Evolutionary conservation across 2,329 filamentous ascomycete species (phyloP), one percentile per base, ranked within the genome.

Genomic region (Cytospora leucostoma): DNA sequence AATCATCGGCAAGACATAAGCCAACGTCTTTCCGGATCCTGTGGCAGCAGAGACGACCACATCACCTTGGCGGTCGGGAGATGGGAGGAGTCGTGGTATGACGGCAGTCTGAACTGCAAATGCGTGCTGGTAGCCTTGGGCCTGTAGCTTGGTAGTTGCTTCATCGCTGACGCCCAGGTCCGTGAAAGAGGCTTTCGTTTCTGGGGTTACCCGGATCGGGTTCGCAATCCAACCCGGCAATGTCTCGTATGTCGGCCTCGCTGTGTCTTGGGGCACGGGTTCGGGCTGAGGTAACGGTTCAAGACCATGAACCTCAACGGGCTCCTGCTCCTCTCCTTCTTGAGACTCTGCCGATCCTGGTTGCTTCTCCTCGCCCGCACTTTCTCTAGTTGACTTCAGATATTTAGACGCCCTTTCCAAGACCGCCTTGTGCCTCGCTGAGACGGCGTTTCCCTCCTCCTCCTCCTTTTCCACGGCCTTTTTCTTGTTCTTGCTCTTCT

Each of bases 1-100:
- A 4, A 96, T 84, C 64, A 99, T 87, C 0, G 95, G 95, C 3
- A 99, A 79, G 0, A 94, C 86, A 71, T 99, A 99, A 0, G 94
- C 90, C 17, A 99, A 76, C 0, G 95, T 99, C 74, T 99, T 99
- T 62, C 95, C 95, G 0, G 95, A 98, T 10, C 95, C 95, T 0
- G 95, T 99, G 1, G 94, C 91, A 0, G 96, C 95, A 8, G 93
- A 95, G 3, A 99, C 88, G 52, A 96, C 89, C 5, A 99, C 76
- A 74, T 99, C 95, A 6, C 92, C 90, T 1, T 84, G 78, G 40
- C 87, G 82, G 40, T 84, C 80, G 50, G 84, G 82, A 0, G 83
- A 85, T 27, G 86, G 88, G 4, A 96, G 80, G 6, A 99, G 82
- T 49, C 96, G 80, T 0, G 94, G 93, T 33, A 99, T 82, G 0